Base-by-base conservation (phyloP, 257 asterid species). In the Capsicum baccatum region DNA sequence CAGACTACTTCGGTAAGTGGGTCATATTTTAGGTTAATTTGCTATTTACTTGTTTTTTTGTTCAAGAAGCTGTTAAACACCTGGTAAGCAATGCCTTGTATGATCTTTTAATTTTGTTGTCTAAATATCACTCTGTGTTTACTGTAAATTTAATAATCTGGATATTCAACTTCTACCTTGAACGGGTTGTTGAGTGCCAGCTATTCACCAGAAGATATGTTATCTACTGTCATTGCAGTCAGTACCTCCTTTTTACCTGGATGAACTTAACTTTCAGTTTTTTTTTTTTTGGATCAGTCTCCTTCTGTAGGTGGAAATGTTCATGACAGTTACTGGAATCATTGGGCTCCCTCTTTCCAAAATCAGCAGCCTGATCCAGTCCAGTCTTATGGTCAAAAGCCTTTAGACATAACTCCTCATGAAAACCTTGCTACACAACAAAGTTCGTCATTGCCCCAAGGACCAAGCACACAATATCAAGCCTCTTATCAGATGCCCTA, bases 241-340 rank as follows among this genome's bases (percentile, higher is more conserved):
- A 6, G 64, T 54, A 10, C 48, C 81, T 26, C 21, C 21, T 74
- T 74, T 26, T 26, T 26, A 26, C 33, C 33, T 26, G 33, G 33
- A 26, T 78, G 86, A 83, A 87, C 70, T 70, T 56, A 86, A 70
- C 79, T 88, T 73, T 87, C 83, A 47, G 0, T 26, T 26, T 52
- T 83, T 79, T 84, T 87, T 88, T 91, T 88, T 91, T 91, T 55
- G 68, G 84, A 88, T 85, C 97, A 97, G 99, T 89, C 97, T 89
- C 93, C 90, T 87, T 79, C 91, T 73, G 90, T 63, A 63, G 90
- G 89, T 87, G 92, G 91, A 83, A 84, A 87, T 83, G 85, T 79
- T 68, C 84, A 89, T 84, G 98, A 89, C 80, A 92, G 89, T 89
- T 89, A 93, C 90, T 92, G 97, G 98, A 92, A 89, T 56, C 88